Evolutionary conservation across 2,329 filamentous ascomycete species (phyloP), one percentile per base, ranked within the genome.

Genomic region (Beauveria australis): DNA sequence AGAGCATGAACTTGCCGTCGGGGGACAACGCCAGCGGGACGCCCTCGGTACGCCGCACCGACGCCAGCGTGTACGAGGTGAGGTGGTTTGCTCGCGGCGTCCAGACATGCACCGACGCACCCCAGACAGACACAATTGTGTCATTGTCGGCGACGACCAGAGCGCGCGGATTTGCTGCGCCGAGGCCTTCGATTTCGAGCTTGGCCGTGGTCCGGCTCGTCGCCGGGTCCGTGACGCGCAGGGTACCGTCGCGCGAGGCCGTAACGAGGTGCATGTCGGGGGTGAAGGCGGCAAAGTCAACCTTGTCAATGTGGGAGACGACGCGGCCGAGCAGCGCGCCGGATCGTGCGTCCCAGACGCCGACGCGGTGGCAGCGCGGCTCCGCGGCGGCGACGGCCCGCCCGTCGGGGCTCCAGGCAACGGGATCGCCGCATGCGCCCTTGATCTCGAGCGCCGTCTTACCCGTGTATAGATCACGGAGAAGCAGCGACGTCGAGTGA

Each of bases 1-100:
- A 75, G 19, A 66, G 69, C 66, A 78, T 67, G 63, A 71, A 75
- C 48, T 70, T 63, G 26, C 71, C 71, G 62, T 77, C 73, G 1
- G 72, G 66, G 4, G 75, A 77, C 37, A 77, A 68, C 43, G 67
- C 69, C 56, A 78, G 64, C 22, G 76, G 75, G 74, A 74, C 77
- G 28, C 75, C 75, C 62, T 78, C 76, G 16, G 46, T 62, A 51
- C 51, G 46, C 19, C 75, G 68, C n/a, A 71, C 67, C 3, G 67
- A 61, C 59, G 70, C 67, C 41, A 77, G 67, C 58, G 70, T 69
- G 64, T 75, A 77, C 3, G 68, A 73, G 0, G 71, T 70, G 52
- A 77, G 40, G 56, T 69, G 65, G 53, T 71, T 71, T 8, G 64
- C 65, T 3, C 64, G 61, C 0, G 75, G 70, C 51, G 70, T 60